These are phyloP conservation scores for Psilocybe azurescens DNA, from an alignment of 768 basidiomycete genomes.

Conservation along the genomic window DNA sequence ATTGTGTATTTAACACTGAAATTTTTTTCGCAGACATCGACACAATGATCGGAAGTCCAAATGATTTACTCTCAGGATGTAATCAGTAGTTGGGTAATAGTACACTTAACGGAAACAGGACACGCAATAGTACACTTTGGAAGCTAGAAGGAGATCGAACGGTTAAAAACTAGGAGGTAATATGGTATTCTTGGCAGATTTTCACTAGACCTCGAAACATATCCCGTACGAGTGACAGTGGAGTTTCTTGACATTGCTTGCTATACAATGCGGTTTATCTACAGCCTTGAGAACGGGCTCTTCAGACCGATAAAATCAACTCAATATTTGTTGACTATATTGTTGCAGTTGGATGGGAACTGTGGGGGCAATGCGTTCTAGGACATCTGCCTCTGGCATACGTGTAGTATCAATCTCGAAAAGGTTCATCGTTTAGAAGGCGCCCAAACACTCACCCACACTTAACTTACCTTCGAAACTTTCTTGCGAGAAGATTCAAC, in stretches of 20 bases:
- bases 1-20: background rate
- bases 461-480: slow-evolving; percentile 10
- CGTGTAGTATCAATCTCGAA: slow-evolving; percentile 4
- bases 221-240: slow-evolving; percentile 24
- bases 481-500: slow-evolving; percentile 14
- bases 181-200: slow-evolving; percentile 8
- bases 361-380: background rate
- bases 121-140: too few relatives aligned
- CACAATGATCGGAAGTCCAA: slow-evolving; percentile 37
- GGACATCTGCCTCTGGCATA: slow-evolving; percentile 1
- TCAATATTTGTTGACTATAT: background rate
- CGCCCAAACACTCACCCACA: background rate
- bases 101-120: too few relatives aligned
- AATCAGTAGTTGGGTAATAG: slow-evolving; percentile 16
- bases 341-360: background rate
- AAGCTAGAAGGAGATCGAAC: too few relatives aligned
- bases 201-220: slow-evolving; percentile 20
- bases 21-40: slow-evolving; percentile 46
- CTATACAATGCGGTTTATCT: slow-evolving; percentile 28
- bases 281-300: background rate
- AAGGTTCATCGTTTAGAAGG: background rate
- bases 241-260: slow-evolving; percentile 29
- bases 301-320: background rate
- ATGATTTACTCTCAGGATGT: slow-evolving; percentile 38
- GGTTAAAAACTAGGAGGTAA: background rate